phyloP scores from a whole-genome alignment of 805 yeast genomes.

The Metschnikowia santaceciliae region DNA sequence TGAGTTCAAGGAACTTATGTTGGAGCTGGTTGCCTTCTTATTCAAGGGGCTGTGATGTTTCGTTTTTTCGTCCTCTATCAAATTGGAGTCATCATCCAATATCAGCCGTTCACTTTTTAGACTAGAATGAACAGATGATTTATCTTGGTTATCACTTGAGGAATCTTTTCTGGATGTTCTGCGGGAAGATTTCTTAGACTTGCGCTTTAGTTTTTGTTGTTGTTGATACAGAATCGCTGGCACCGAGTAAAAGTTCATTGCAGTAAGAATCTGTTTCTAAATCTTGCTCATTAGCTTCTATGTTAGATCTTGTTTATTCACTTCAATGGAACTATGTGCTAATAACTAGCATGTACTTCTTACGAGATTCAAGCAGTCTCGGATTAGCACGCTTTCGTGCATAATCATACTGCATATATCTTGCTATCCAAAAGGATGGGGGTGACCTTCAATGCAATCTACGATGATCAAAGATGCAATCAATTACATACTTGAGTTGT shows the following conservation, averaged over 20 bases:
- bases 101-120: background rate
- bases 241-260: slow-evolving; percentile 37
- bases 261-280: background rate
- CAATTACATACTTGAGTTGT: background rate
- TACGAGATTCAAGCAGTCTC: background rate
- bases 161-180: background rate
- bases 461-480: background rate
- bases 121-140: background rate
- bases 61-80: background rate
- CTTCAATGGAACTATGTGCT: background rate
- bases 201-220: slow-evolving; percentile 28
- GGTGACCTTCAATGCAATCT: background rate
- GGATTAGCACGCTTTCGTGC: background rate
- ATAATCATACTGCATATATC: background rate
- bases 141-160: background rate
- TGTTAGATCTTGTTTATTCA: background rate
- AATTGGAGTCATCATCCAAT: background rate
- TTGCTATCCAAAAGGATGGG: background rate
- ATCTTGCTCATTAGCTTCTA: background rate
- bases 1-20: background rate
- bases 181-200: slow-evolving; percentile 13
- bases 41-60: background rate
- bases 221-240: slow-evolving; percentile 41
- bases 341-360: background rate
- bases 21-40: background rate